phyloP scores from a whole-genome alignment of 805 yeast genomes.

The Brettanomyces anomalus region DNA sequence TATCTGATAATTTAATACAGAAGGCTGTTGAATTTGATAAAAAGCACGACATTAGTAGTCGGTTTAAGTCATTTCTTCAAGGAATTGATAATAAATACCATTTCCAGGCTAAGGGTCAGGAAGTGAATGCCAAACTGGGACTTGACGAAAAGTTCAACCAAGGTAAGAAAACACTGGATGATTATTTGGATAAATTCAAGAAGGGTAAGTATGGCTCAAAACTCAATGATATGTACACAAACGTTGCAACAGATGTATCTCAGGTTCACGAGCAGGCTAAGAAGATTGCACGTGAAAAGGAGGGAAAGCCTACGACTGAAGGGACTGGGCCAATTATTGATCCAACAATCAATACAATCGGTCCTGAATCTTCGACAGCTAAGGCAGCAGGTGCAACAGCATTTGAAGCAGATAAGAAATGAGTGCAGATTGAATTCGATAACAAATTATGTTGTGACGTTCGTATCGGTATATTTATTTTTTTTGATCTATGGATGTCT shows the following conservation, averaged over 20 bases:
- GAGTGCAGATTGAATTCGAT: neutral
- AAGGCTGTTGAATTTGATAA: slow-evolving; percentile 58
- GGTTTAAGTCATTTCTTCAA: slow-evolving; percentile 47
- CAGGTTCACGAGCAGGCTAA: slow-evolving; percentile 70
- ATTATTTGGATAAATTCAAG: slow-evolving; percentile 40
- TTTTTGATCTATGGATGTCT: neutral
- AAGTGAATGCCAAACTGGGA: slow-evolving; percentile 32
- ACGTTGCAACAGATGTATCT: slow-evolving; percentile 43
- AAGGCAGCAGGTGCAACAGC: slow-evolving; percentile 18
- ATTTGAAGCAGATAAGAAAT: slow-evolving; percentile 15
- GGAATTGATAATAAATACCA: slow-evolving; percentile 55
- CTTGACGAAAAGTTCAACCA: slow-evolving; percentile 31
- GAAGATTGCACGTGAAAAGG: slow-evolving; percentile 43
- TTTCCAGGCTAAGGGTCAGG: slow-evolving; percentile 42
- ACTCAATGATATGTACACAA: slow-evolving; percentile 52
- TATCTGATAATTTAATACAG: slow-evolving; percentile 52
- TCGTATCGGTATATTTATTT: neutral
- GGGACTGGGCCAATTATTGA: neutral
- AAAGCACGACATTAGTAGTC: slow-evolving; percentile 48
- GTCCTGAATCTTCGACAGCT: slow-evolving; percentile 14
- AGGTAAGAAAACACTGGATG: slow-evolving; percentile 29
- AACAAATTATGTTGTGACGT: neutral
- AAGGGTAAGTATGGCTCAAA: slow-evolving; percentile 44
- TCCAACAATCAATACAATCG: slow-evolving; percentile 9
- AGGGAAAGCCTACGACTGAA: slow-evolving; percentile 1